Base-by-base conservation (phyloP, 2,329 filamentous ascomycete genomes). In the Colletotrichum sp. region DNA sequence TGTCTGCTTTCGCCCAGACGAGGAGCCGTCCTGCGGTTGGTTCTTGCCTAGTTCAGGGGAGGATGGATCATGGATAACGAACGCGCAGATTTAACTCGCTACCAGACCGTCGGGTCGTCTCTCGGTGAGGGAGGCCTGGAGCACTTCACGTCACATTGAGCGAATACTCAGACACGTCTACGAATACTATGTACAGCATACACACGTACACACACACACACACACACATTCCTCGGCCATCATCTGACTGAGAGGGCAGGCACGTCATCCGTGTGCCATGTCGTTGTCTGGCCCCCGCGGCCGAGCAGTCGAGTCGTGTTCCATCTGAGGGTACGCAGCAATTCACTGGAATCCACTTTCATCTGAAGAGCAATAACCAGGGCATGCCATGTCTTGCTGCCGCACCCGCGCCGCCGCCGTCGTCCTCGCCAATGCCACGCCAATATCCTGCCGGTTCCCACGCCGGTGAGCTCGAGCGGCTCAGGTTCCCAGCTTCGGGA, bases 81-180 rank as follows among this genome's bases (percentile, higher is more conserved):
- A 79, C 78, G 79, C 78, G 76, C 73, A 75, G 44, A 69, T 55
- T 72, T 76, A 30, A 69, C 48, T 75, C 74, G 74, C 63, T 76
- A 76, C 74, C 74, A 30, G 71, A n/a, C 39, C 22, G 48, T 32
- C 72, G 74, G 74, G 78, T 80, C 74, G 34, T 52, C 27, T 79
- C 78, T 76, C 77, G 77, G 79, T 79, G 81, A 80, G 77, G 71
- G 32, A 32, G 25, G 12, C 16, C 74, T 72, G 72, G 39, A 67
- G 57, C 71, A 72, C 71, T 68, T 78, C 71, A 65, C 55, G 68
- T 72, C 77, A 77, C 78, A 77, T 67, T 59, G 36, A 60, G 64
- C 48, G n/a, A 28, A 28, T 15, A 63, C 27, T 39, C 52, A 48
- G 30, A 48, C 68, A 59, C 15, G 39, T n/a, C 19, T 19, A n/a